These are phyloP conservation scores for Tritrichomonas musculus DNA, from an alignment of 208 protist species.

Conservation along the genomic window DNA sequence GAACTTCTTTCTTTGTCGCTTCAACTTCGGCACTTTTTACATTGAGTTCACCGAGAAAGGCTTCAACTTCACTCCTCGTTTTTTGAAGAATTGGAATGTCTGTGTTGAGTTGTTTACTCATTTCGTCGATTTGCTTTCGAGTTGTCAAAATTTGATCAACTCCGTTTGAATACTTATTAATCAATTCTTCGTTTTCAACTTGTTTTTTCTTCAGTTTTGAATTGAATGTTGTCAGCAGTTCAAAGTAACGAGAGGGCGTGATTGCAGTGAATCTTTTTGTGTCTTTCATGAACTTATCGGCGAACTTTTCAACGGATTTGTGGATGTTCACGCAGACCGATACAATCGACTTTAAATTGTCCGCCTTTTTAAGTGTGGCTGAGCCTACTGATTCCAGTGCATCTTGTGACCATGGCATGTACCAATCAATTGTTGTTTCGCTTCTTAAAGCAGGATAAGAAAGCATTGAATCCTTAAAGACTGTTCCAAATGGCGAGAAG, in stretches of 20 bases:
- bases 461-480: conserved; percentile 76
- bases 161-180: not conserved
- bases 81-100: not conserved
- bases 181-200: conserved; percentile 54
- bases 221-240: not conserved
- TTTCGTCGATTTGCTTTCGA: not conserved
- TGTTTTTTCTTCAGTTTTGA: not conserved
- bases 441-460: conserved; percentile 93
- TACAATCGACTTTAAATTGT: conserved; percentile 3
- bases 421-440: conserved; percentile 94
- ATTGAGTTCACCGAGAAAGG: not conserved
- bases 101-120: not conserved
- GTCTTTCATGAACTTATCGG: not conserved
- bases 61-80: not conserved
- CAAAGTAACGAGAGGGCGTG: conserved; percentile 5
- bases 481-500: conserved; percentile 83
- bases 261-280: not conserved
- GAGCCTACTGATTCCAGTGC: conserved; percentile 73
- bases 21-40: conserved; percentile 24
- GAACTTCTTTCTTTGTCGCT: not conserved
- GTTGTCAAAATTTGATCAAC: conserved; percentile 23
- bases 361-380: not conserved
- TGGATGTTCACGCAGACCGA: conserved; percentile 67
- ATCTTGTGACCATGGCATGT: conserved; percentile 80
- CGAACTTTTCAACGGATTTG: conserved; percentile 47